Conservation (phyloP, 106 monocot species). For the Dactylorhiza incarnata region DNA sequence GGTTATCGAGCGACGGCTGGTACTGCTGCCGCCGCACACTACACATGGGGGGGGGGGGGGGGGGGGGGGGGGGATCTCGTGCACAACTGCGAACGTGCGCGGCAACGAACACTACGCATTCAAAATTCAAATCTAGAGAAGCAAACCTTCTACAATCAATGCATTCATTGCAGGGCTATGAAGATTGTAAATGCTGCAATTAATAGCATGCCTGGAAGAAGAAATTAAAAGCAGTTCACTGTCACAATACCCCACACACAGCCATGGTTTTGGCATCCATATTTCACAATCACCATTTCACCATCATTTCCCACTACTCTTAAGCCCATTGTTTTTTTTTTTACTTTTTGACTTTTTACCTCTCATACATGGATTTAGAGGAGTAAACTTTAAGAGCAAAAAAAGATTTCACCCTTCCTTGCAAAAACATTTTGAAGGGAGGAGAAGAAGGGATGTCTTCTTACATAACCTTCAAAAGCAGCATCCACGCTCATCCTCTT, state of each 20-base stretch:
- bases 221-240: not conserved
- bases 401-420: not conserved
- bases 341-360: not conserved
- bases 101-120: not conserved
- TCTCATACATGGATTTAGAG: not conserved
- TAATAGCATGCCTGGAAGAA: not conserved
- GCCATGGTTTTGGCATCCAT: not conserved
- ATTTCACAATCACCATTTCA: not conserved
- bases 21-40: no score
- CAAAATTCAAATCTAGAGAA: not conserved
- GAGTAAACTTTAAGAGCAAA: not conserved
- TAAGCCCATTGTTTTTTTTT: not conserved
- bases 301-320: not conserved
- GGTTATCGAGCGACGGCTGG: no score
- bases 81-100: no score
- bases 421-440: not conserved
- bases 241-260: not conserved
- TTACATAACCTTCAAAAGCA: not conserved
- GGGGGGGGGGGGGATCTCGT: no score
- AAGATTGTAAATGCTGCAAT: not conserved
- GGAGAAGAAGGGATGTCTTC: not conserved
- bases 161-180: not conserved
- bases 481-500: slow-evolving; percentile 24
- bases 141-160: not conserved
- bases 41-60: no score